phyloP scores from a whole-genome alignment of 2,329 filamentous ascomycete species.

The Sphaerulina musiva region DNA sequence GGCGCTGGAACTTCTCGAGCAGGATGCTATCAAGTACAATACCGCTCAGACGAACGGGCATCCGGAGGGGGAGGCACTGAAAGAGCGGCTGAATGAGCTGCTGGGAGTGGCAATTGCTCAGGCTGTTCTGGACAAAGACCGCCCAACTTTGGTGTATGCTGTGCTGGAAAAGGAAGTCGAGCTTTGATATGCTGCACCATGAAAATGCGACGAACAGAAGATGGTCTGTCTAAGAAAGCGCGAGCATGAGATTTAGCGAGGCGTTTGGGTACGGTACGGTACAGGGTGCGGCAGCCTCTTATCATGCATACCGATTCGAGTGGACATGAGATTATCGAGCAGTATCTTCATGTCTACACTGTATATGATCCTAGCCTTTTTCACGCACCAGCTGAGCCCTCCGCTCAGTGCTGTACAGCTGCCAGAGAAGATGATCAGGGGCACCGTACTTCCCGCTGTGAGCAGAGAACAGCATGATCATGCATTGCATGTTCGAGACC shows the following conservation, averaged over 20 bases:
- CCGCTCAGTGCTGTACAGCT: slow-evolving; percentile 15
- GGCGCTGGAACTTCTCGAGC: slow-evolving; percentile 50
- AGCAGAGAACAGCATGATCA: slow-evolving; percentile 28
- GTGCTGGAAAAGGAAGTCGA: slow-evolving; percentile 34
- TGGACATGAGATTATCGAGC: background rate
- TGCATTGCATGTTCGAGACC: slow-evolving; percentile 21
- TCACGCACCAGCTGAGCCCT: slow-evolving; percentile 19
- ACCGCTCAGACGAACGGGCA: slow-evolving; percentile 36
- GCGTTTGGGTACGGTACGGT: slow-evolving; percentile 2
- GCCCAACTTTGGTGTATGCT: slow-evolving; percentile 34
- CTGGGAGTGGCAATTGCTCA: slow-evolving; percentile 41
- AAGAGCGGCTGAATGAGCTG: slow-evolving; percentile 38
- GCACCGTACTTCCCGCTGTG: slow-evolving; percentile 40
- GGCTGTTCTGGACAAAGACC: slow-evolving; percentile 37
- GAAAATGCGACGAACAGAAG: background rate
- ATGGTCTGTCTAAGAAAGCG: too few relatives aligned
- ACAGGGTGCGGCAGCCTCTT: background rate
- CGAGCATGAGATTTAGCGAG: slow-evolving; percentile 5
- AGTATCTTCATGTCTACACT: background rate
- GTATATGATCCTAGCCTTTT: slow-evolving; percentile 18
- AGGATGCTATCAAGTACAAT: slow-evolving; percentile 33
- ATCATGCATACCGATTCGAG: background rate
- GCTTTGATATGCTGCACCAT: background rate
- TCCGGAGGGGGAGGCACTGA: slow-evolving; percentile 37
- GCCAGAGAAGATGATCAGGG: slow-evolving; percentile 39